Evolutionary conservation across 352 stramenopile genomes (phyloP), one percentile per base, ranked within the genome.

Genomic region (Pythium coloratum): DNA sequence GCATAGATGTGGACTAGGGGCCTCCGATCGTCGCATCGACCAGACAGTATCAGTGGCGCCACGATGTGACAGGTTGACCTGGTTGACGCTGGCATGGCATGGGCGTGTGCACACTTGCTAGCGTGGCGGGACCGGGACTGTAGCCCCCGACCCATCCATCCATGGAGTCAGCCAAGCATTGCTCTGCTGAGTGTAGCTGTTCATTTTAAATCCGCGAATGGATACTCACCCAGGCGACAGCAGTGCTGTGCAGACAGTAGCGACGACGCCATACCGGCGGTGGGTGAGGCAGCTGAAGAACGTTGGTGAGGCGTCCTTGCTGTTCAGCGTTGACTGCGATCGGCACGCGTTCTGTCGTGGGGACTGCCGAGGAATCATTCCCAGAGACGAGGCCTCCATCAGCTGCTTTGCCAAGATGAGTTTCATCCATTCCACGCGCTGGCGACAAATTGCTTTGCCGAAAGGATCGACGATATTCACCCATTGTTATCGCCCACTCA

Each of bases 51-150:
- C 10, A 44, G 34, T 44, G 38, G 38, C 8, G 38, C 9, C 18
- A 53, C n/a, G 46, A 53, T 53, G 46, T 53, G 46, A 26, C 46
- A 53, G 46, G 46, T 53, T 53, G 46, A 53, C 46, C 46, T 32
- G 12, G 46, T 53, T 53, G 46, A 53, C 46, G 46, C 4, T 16
- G 6, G 46, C 6, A 32, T 32, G 10, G 28, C 28, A 30, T 30
- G 28, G 28, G 28, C 28, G 28, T 30, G 28, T 30, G 28, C 28
- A 30, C 28, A 30, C 28, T 30, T 30, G 28, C 28, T 30, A 30
- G 28, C 28, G 28, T 30, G 28, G 28, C 28, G 28, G 28, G 28
- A 30, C 28, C 28, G 28, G 28, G 28, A 30, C 28, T 4, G 28
- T 30, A 30, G 28, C 28, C 28, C 28, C 28, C 28, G 28, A 30